These are phyloP conservation scores for Trypanosoma avium DNA, from an alignment of 208 protist genomes.

Conservation along the genomic window DNA sequence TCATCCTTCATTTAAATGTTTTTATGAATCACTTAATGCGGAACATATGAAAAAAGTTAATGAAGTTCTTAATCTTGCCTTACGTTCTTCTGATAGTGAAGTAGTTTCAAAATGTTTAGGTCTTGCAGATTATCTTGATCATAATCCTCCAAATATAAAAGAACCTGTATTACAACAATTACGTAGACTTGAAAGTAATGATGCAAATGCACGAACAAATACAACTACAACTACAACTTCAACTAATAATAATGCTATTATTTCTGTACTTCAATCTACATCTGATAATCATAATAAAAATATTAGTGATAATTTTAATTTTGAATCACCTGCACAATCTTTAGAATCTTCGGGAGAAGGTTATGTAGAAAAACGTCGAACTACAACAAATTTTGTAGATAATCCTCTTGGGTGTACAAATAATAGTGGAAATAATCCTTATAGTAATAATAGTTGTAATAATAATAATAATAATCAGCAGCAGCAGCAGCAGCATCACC, in stretches of 20 bases:
- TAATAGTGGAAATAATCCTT: background rate
- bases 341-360: background rate
- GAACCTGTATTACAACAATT: slow-evolving; percentile 72
- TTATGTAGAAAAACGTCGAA: background rate
- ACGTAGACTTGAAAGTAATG: slow-evolving; percentile 42
- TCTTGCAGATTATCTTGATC: slow-evolving; percentile 89
- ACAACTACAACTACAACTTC: slow-evolving; percentile 33
- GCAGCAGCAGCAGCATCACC: background rate
- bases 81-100: slow-evolving; percentile 81
- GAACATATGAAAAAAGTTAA: slow-evolving; percentile 89
- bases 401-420: background rate
- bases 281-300: background rate
- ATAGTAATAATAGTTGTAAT: background rate
- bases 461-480: background rate
- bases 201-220: slow-evolving; percentile 37
- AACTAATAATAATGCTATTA: too few relatives aligned
- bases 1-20: slow-evolving; percentile 86
- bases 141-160: slow-evolving; percentile 76
- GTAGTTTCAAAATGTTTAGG: slow-evolving; percentile 81
- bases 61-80: slow-evolving; percentile 77
- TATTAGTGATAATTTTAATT: slow-evolving; percentile 28
- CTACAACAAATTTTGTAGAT: background rate
- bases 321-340: slow-evolving; percentile 34
- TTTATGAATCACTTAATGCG: slow-evolving; percentile 82
- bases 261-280: slow-evolving; percentile 10